Base-by-base conservation (phyloP, 129 eudicot species). In the Tagetes erecta region DNA sequence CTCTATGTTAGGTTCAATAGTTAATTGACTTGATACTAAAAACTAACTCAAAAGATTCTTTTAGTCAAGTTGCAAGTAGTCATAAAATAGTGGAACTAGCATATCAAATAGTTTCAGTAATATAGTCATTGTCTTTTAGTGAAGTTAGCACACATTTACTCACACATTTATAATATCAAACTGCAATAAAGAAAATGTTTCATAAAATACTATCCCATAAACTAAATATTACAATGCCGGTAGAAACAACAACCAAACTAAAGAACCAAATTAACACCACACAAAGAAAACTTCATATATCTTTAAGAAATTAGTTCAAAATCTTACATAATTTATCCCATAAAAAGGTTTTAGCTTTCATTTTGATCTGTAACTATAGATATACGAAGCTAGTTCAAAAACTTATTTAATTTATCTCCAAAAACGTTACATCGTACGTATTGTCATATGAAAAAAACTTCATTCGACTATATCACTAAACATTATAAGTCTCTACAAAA, bases 11-110 rank as follows among this genome's bases (percentile, higher is more conserved):
- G n/a, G 51, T 49, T 35, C 9, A 76, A 34, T 10, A 20, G 5
- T n/a, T 5, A 46, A 40, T 56, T 36, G 31, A 63, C 51, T 60
- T 73, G 47, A 60, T 60, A 36, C 60, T n/a, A 45, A 44, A 59
- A 74, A 7, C 1, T 4, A 14, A 20, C n/a, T 45, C 20, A 36
- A 1, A 63, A 47, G 72, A 50, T 64, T 41, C 40, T 64, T 37
- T 20, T 9, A 50, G 14, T 64, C 3, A 20, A 20, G 49, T 34
- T 62, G n/a, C 42, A 41, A 33, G 62, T 62, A 44, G 27, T 62
- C n/a, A n/a, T 3, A 73, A 42, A 36, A 45, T 31, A 33, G 55
- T 31, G 45, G 58, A 42, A 68, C 31, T 45, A 4, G 60, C 41
- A 36, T 38, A n/a, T n/a, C 37, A 56, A 3, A 8, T 14, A 55